phyloP scores from a whole-genome alignment of 257 asterid genomes.

The Solanum microdontum region DNA sequence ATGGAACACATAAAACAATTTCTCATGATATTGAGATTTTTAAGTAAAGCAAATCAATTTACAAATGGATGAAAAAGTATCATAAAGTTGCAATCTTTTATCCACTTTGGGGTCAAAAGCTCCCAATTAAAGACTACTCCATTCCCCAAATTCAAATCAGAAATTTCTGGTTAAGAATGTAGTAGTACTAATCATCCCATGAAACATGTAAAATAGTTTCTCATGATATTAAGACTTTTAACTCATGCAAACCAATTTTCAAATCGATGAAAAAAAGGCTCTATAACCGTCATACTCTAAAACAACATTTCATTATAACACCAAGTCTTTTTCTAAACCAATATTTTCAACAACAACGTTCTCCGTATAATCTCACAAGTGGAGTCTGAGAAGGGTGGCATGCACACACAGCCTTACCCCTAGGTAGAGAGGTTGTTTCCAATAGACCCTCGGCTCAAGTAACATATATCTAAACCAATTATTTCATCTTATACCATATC shows the following conservation, averaged over 20 bases:
- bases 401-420: background rate
- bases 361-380: background rate
- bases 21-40: background rate
- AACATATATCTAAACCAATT: background rate
- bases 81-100: too few relatives aligned
- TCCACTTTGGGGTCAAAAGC: background rate
- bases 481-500: background rate
- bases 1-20: background rate
- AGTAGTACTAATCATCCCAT: background rate
- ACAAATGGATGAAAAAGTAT: background rate
- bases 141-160: background rate
- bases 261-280: background rate
- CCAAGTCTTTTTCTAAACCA: background rate
- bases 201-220: background rate
- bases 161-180: too few relatives aligned
- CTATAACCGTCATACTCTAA: background rate
- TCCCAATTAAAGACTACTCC: background rate
- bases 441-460: background rate
- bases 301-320: background rate
- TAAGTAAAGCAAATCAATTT: background rate
- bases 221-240: background rate
- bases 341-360: background rate
- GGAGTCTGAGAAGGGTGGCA: background rate
- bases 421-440: background rate
- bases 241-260: background rate